Conservation (phyloP, 306 rosid genomes). For the Vigna radiata region DNA sequence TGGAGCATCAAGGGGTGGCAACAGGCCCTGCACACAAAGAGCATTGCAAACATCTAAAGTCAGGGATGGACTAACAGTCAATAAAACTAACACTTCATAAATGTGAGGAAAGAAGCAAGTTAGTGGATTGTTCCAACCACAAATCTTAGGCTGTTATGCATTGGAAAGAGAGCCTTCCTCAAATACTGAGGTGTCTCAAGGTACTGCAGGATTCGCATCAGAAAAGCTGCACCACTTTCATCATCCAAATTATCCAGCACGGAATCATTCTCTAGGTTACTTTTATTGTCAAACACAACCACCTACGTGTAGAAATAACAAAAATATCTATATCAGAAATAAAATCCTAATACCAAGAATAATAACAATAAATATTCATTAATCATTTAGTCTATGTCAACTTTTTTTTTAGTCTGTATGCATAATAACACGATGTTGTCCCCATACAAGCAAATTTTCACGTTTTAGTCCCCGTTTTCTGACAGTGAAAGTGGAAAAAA, state of each 20-base stretch:
- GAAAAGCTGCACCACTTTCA: slow-evolving; percentile 84
- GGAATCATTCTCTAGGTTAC: slow-evolving; percentile 46
- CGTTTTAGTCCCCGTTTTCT: not conserved
- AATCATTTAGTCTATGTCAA: not conserved
- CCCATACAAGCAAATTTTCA: not conserved
- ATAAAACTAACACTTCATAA: slow-evolving; percentile 23
- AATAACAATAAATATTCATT: not conserved
- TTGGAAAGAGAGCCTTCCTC: slow-evolving; percentile 90
- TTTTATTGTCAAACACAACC: slow-evolving; percentile 79
- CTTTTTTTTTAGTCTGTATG: not conserved
- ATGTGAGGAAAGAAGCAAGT: slow-evolving; percentile 39
- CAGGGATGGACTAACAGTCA: slow-evolving; percentile 25
- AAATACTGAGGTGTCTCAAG: slow-evolving; percentile 98
- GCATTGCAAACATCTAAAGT: slow-evolving; percentile 31
- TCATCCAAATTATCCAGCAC: slow-evolving; percentile 59
- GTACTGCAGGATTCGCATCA: slow-evolving; percentile 74
- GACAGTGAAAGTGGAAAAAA: not conserved
- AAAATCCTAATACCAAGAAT: not conserved
- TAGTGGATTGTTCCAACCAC: slow-evolving; percentile 64
- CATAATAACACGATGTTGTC: not conserved
- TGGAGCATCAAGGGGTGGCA: slow-evolving; percentile 99
- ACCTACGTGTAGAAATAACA: slow-evolving; percentile 57
- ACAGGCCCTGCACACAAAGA: slow-evolving; percentile 66
- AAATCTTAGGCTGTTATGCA: slow-evolving; percentile 81
- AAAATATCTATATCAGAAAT: not conserved